A percentile compares a stretch with the other conserved stretches of the same genome.
Evolutionary conservation across 1,284 basidiomycete genomes (phyloP).

Genomic region (Coniferiporia weirii): DNA sequence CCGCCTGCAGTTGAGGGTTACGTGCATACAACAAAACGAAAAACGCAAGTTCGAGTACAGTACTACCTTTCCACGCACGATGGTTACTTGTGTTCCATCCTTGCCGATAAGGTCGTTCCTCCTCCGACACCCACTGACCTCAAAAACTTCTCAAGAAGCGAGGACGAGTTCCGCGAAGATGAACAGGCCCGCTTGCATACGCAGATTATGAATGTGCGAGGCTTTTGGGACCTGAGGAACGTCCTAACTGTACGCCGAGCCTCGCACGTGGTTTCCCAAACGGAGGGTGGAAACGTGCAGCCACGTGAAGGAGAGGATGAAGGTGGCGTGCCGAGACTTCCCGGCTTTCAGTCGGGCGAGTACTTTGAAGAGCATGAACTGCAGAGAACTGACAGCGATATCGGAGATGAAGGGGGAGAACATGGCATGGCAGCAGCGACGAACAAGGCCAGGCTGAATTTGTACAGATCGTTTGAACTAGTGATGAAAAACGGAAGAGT

Average conservation of each 20-base stretch:
- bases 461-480: conserved; percentile 74
- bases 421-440: conserved; percentile 39
- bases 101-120: conserved; percentile 51
- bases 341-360: conserved; percentile 33
- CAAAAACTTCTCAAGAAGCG: conserved; percentile 21
- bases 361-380: conserved; percentile 36
- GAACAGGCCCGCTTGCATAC: conserved; percentile 59
- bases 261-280: conserved; percentile 40
- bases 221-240: conserved; percentile 63
- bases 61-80: conserved; percentile 73
- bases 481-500: conserved; percentile 63
- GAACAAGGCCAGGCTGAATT: conserved; percentile 47
- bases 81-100: conserved; percentile 63
- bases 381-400: conserved; percentile 42
- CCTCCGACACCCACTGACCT: conserved; percentile 61
- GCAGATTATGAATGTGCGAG: conserved; percentile 63
- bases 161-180: conserved; percentile 35
- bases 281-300: conserved; percentile 15
- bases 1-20: conserved; percentile 80
- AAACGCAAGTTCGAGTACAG: conserved; percentile 52
- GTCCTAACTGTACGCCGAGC: conserved; percentile 63
- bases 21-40: conserved; percentile 63
- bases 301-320: conserved; percentile 30
- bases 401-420: conserved; percentile 65
- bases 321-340: conserved; percentile 18